These are phyloP conservation scores for Botrytis aclada DNA, from an alignment of 2,329 filamentous ascomycete genomes.

Conservation along the genomic window DNA sequence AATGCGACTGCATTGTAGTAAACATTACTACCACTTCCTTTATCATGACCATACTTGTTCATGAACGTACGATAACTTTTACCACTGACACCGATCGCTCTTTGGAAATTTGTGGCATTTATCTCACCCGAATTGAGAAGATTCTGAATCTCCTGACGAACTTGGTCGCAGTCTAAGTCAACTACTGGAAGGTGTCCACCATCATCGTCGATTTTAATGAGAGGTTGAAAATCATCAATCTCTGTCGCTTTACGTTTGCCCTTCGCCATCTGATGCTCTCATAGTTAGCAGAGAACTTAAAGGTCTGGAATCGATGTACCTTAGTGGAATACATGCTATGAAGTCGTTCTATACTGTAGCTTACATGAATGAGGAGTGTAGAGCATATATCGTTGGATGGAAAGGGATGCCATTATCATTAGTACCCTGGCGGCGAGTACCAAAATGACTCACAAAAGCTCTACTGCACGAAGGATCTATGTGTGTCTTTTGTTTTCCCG, in stretches of 20 bases:
- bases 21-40: neutral
- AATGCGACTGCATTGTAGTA: neutral
- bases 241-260: neutral
- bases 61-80: neutral
- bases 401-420: neutral
- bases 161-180: neutral
- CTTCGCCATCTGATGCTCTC: neutral
- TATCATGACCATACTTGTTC: neutral
- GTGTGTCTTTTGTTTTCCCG: too few relatives aligned
- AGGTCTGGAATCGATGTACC: neutral
- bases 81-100: neutral
- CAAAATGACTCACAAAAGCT: neutral
- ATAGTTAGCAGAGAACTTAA: neutral
- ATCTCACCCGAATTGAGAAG: neutral
- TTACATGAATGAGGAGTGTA: neutral
- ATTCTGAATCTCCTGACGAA: neutral
- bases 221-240: neutral
- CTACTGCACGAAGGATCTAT: neutral
- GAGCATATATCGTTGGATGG: neutral
- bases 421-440: neutral
- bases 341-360: rapidly evolving
- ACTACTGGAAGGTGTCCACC: neutral
- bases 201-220: neutral
- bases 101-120: neutral
- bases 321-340: neutral